Percentiles rank a stretch among this genome's conserved stretches.
Evolutionary conservation across 495 filamentous ascomycete species (phyloP).

Genomic region (Hypoxylon crocopeplum): DNA sequence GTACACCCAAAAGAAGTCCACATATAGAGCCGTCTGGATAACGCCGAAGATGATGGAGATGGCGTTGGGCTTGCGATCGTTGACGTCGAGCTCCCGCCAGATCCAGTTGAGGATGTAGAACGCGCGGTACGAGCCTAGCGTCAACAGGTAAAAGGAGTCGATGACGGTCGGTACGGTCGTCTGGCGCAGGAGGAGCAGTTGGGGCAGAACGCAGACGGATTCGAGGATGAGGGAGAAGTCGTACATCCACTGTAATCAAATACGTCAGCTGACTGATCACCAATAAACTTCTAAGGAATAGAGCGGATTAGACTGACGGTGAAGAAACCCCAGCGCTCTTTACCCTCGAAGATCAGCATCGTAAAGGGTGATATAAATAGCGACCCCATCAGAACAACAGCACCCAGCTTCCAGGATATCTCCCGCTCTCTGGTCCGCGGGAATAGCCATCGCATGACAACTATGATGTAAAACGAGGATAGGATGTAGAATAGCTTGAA

Average conservation of each 20-base stretch:
- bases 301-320: slow-evolving; percentile 58
- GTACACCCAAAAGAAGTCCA: slow-evolving; percentile 98
- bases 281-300: too few species aligned
- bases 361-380: slow-evolving; percentile 69
- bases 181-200: slow-evolving; percentile 89
- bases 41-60: slow-evolving; percentile 83
- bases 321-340: slow-evolving; percentile 52
- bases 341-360: slow-evolving; percentile 65
- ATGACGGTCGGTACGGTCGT: slow-evolving; percentile 96
- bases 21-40: slow-evolving; percentile 87
- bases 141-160: slow-evolving; percentile 90
- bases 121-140: slow-evolving; percentile 86
- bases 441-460: slow-evolving; percentile 84
- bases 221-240: slow-evolving; percentile 90
- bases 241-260: slow-evolving; percentile 68
- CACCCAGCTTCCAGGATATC: slow-evolving; percentile 86
- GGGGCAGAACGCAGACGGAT: slow-evolving; percentile 87
- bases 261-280: background rate
- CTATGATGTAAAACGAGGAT: slow-evolving; percentile 86
- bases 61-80: slow-evolving; percentile 68
- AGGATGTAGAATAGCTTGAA: slow-evolving; percentile 88
- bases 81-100: slow-evolving; percentile 62
- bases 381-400: slow-evolving; percentile 65
- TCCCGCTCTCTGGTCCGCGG: slow-evolving; percentile 89
- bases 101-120: slow-evolving; percentile 97